A percentile compares a stretch with the other conserved stretches of the same genome.
Conservation (phyloP, 257 asterid species). For the Echium plantagineum region DNA sequence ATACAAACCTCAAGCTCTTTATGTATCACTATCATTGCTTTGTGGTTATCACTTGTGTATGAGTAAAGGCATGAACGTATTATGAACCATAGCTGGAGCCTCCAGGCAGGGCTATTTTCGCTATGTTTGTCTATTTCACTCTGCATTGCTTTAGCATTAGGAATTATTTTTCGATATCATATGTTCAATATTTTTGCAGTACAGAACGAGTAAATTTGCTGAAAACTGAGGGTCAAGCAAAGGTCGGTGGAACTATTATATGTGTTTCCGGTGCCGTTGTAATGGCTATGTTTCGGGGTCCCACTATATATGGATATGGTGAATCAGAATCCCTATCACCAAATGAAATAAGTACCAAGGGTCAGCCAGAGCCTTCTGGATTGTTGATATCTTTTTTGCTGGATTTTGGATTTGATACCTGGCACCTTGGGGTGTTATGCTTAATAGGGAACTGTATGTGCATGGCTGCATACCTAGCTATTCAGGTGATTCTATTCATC, state of each 20-base stretch:
- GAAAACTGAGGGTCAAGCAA: constrained; percentile 74
- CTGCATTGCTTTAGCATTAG: not conserved
- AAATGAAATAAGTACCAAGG: constrained; percentile 62
- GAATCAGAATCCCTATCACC: constrained; percentile 42
- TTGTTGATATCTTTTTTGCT: constrained; percentile 52
- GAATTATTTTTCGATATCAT: constrained; percentile 12
- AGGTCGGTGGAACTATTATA: constrained; percentile 77
- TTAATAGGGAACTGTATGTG: constrained; percentile 90
- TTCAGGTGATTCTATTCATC: constrained; percentile 56
- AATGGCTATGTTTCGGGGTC: constrained; percentile 86
- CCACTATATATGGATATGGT: constrained; percentile 52
- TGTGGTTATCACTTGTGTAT: not conserved
- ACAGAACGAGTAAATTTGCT: constrained; percentile 71
- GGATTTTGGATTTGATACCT: constrained; percentile 58
- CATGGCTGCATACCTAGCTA: constrained; percentile 75
- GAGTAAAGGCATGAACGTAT: not conserved
- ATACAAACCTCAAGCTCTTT: constrained; percentile 8
- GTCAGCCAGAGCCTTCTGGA: constrained; percentile 81
- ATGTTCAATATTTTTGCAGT: constrained; percentile 50
- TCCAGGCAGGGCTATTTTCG: not conserved
- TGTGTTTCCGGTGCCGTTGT: constrained; percentile 86
- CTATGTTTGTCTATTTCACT: not conserved
- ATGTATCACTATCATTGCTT: not conserved
- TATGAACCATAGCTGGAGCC: not conserved
- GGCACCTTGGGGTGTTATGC: constrained; percentile 90